phyloP scores from a whole-genome alignment of 768 basidiomycete species.

The Collybia sordida region DNA sequence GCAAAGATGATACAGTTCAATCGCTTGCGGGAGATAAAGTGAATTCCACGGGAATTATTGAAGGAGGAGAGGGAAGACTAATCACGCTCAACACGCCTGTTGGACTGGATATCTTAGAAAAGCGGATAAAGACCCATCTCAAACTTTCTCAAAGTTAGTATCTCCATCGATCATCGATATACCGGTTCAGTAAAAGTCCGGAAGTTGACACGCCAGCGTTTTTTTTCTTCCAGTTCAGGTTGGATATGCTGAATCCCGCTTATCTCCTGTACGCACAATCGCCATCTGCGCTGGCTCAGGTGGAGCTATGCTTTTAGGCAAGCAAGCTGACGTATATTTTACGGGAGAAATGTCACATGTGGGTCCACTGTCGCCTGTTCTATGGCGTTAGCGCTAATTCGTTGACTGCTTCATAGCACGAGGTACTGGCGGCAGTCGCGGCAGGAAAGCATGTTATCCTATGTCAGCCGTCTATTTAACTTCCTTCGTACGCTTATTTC shows the following conservation, averaged over 20 bases:
- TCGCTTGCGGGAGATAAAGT: conserved; percentile 41
- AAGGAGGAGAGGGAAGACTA: conserved; percentile 68
- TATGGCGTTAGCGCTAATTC: background rate
- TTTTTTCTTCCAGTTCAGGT: conserved; percentile 58
- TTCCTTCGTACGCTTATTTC: conserved; percentile 22
- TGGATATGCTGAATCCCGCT: conserved; percentile 44
- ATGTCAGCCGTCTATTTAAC: conserved; percentile 49
- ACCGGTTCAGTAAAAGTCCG: background rate
- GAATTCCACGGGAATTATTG: conserved; percentile 31
- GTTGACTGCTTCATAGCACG: conserved; percentile 55
- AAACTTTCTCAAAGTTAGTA: conserved; percentile 56
- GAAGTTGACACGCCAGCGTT: conserved; percentile 16
- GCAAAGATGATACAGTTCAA: conserved; percentile 32
- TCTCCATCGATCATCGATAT: conserved; percentile 8
- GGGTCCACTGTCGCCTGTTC: conserved; percentile 22
- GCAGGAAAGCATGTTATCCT: conserved; percentile 78
- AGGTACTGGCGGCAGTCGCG: conserved; percentile 80
- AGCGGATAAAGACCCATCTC: conserved; percentile 70
- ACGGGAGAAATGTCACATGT: conserved; percentile 95
- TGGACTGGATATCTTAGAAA: conserved; percentile 56
- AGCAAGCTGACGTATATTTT: conserved; percentile 82
- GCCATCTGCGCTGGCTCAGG: conserved; percentile 94
- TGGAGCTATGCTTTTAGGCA: conserved; percentile 68
- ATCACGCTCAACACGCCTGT: conserved; percentile 61
- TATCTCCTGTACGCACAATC: conserved; percentile 50